Conservation (phyloP, 2,329 filamentous ascomycete genomes). For the Trichoderma cornu-damae region DNA sequence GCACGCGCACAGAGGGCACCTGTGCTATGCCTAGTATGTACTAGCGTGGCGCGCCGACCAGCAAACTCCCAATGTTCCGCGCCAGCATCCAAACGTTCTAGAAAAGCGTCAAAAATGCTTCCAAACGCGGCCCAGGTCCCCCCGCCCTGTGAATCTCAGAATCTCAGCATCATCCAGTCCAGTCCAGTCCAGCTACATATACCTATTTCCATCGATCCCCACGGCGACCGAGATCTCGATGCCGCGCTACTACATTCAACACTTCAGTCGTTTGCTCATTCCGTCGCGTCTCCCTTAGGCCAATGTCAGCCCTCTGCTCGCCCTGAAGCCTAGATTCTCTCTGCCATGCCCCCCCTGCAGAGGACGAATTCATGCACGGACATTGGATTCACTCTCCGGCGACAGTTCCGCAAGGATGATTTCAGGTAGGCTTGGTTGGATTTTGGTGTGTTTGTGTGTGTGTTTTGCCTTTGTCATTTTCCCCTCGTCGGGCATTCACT, state of each 20-base stretch:
- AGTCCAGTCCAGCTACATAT: too few species aligned
- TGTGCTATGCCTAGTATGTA: too few species aligned
- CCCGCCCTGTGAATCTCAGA: background rate
- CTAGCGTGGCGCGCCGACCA: too few species aligned
- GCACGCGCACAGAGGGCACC: too few species aligned
- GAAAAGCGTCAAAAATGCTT: constrained; percentile 11
- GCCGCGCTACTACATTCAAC: background rate
- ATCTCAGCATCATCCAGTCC: background rate
- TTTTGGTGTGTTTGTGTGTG: too few species aligned
- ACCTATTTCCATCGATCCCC: background rate
- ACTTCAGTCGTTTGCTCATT: background rate
- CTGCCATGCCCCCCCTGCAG: constrained; percentile 39
- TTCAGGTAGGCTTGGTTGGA: constrained; percentile 59
- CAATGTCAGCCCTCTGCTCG: background rate
- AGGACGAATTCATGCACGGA: constrained; percentile 52
- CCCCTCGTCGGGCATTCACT: constrained; percentile 16
- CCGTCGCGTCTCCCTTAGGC: background rate
- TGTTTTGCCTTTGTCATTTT: background rate
- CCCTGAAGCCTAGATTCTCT: background rate
- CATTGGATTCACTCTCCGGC: constrained; percentile 67
- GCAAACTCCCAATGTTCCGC: background rate
- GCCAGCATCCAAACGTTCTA: constrained; percentile 5
- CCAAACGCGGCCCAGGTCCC: constrained; percentile 1
- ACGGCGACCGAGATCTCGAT: background rate
- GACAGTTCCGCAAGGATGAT: constrained; percentile 66